Evolutionary conservation across 306 rosid species (phyloP), one percentile per base, ranked within the genome.

Genomic region (Castanea crenata): DNA sequence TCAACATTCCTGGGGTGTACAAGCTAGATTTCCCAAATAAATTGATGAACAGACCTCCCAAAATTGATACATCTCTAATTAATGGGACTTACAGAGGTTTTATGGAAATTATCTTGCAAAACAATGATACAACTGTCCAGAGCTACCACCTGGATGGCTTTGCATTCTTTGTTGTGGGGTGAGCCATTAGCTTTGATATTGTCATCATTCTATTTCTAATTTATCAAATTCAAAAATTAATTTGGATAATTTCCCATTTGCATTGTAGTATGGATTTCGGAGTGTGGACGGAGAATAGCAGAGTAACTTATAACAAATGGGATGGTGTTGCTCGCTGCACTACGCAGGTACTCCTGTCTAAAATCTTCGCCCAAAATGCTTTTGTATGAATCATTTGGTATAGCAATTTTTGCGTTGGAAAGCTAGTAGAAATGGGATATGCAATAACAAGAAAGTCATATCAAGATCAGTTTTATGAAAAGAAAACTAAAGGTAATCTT

Each of bases 161-260:
- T 69, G 92, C 96, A 58, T 93, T 87, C 83, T 93, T 93, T 56
- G 87, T 93, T n/a, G 96, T 88, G 0, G 97, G 97, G 97, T 93
- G 80, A 93, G 94, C 78, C 75, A 77, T 80, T 78, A 62, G 61
- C 67, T 81, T 61, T 79, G 69, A 51, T 64, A 64, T 44, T 73
- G 34, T 49, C 49, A 9, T 57, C 6, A 38, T 46, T 13, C 58
- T 4, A 19, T 68, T 75, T 25, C 38, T 35, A 55, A 68, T 56
- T 51, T 76, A 23, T 34, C 49, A 16, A 27, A 67, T 56, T 64
- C 55, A 74, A 64, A 62, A 85, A 54, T 59, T 78, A 57, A 15
- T 71, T 29, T 19, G 29, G 75, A 57, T 20, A n/a, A 27, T 84
- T 84, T 81, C 52, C 29, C 52, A 31, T 87, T 76, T 77, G 83